Evolutionary conservation across 495 filamentous ascomycete species (phyloP).

Genomic region (Filosporella fistucella): DNA sequence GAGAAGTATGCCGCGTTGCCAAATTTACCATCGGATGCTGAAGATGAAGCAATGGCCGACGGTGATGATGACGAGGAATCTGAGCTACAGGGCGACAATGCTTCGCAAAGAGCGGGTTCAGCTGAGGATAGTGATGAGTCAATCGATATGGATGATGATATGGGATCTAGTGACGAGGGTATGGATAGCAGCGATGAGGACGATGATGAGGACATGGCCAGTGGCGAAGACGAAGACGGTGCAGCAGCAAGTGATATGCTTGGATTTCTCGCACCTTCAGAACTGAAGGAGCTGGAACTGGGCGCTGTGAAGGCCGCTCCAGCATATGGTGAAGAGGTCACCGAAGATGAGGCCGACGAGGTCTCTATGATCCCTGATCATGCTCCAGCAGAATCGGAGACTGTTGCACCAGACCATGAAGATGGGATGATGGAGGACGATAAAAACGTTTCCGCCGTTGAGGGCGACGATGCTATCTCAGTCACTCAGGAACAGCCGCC

Average conservation of each 20-base stretch:
- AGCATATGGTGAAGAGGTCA: not conserved
- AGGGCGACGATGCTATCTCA: constrained; percentile 25
- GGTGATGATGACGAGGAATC: constrained; percentile 14
- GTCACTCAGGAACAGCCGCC: constrained; percentile 20
- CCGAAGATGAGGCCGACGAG: constrained; percentile 17
- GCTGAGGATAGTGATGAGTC: constrained; percentile 73
- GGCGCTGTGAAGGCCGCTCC: not conserved
- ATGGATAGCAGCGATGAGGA: constrained; percentile 42
- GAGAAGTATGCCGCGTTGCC: constrained; percentile 75
- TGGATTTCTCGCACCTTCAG: constrained; percentile 52
- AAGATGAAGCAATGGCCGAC: constrained; percentile 8
- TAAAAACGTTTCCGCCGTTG: not conserved
- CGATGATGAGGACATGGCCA: constrained; percentile 46
- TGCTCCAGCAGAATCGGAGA: constrained; percentile 35
- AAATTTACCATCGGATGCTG: constrained; percentile 17
- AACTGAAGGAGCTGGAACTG: constrained; percentile 15
- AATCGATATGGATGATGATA: constrained; percentile 84
- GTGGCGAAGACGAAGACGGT: constrained; percentile 36
- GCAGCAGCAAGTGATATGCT: too few relatives aligned
- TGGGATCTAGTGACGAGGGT: constrained; percentile 63
- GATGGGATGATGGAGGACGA: constrained; percentile 19
- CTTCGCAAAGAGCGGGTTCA: too few relatives aligned
- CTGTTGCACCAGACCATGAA: constrained; percentile 31
- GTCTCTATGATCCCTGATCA: constrained; percentile 9
- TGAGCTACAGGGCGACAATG: constrained; percentile 6